phyloP scores from a whole-genome alignment of 306 rosid species.

The Biancaea sappan region DNA sequence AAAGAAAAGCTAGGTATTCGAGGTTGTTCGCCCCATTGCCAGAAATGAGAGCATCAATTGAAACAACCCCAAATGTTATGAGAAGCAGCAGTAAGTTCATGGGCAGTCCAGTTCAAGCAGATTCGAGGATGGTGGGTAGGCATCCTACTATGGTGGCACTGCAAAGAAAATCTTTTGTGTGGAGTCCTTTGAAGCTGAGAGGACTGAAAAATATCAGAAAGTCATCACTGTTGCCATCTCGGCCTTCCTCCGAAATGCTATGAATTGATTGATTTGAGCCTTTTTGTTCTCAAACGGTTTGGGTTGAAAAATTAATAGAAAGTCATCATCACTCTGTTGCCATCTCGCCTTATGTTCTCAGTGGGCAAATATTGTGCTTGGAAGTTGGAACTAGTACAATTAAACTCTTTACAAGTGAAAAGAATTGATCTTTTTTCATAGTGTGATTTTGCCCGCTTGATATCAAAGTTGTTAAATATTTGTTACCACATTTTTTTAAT shows the following conservation, averaged over 20 bases:
- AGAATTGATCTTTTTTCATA: conserved; percentile 4
- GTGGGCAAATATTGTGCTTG: neutral
- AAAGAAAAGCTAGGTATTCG: conserved; percentile 68
- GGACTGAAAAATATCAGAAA: conserved; percentile 56
- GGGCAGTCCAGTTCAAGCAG: conserved; percentile 71
- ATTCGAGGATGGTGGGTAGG: conserved; percentile 44
- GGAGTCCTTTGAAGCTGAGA: conserved; percentile 89
- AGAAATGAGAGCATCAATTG: conserved; percentile 50
- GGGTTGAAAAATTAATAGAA: conserved; percentile 52
- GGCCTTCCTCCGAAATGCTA: conserved; percentile 52
- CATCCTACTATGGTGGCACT: conserved; percentile 56
- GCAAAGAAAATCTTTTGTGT: conserved; percentile 63
- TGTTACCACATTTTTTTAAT: too few species aligned
- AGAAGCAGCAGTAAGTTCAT: conserved; percentile 81
- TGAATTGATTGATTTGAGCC: too few species aligned
- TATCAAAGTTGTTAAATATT: too few species aligned
- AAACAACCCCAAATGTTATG: conserved; percentile 65
- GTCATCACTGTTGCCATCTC: conserved; percentile 65
- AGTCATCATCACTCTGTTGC: conserved; percentile 62
- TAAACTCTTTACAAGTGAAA: neutral
- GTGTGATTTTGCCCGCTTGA: neutral
- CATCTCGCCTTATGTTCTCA: conserved; percentile 44
- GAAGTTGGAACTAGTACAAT: neutral
- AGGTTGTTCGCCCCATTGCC: conserved; percentile 76
- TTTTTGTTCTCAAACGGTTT: neutral